Evolutionary conservation across 768 basidiomycete species (phyloP).

Genomic region (Mycena metata): DNA sequence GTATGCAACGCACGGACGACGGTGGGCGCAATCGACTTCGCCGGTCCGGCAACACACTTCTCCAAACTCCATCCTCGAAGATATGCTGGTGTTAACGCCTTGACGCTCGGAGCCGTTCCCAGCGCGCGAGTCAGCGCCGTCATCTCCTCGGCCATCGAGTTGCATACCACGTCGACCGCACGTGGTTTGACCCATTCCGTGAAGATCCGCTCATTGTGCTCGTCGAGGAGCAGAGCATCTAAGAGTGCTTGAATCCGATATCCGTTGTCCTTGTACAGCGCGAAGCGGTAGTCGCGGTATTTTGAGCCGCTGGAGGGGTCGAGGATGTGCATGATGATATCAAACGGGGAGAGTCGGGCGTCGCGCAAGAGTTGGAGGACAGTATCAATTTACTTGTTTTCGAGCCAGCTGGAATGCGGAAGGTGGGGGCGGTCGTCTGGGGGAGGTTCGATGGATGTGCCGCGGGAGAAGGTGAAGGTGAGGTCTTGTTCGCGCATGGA

Average conservation of each 20-base stretch:
- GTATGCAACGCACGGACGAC: background rate
- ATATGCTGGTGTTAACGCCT: background rate
- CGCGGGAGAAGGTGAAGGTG: no score
- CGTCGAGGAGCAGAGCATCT: background rate
- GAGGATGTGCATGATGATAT: background rate
- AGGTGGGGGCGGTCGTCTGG: no score
- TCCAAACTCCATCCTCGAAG: conserved; percentile 15
- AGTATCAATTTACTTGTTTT: background rate
- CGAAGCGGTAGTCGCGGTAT: background rate
- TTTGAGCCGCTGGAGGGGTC: no score
- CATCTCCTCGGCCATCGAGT: background rate
- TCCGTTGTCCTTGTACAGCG: background rate
- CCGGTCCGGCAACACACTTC: background rate
- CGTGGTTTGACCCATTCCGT: background rate
- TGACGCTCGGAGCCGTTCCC: background rate
- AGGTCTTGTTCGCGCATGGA: no score
- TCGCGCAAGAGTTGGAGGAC: background rate
- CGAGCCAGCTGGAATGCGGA: no score
- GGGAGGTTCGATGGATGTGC: no score
- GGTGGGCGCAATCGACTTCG: background rate
- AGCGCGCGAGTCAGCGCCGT: background rate
- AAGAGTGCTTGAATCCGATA: background rate
- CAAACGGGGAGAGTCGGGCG: background rate
- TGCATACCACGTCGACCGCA: conserved; percentile 1
- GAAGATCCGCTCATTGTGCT: background rate